A percentile compares a stretch with the other conserved stretches of the same genome.
Conservation (phyloP, 257 asterid species). For the Nemophila menziesii region DNA sequence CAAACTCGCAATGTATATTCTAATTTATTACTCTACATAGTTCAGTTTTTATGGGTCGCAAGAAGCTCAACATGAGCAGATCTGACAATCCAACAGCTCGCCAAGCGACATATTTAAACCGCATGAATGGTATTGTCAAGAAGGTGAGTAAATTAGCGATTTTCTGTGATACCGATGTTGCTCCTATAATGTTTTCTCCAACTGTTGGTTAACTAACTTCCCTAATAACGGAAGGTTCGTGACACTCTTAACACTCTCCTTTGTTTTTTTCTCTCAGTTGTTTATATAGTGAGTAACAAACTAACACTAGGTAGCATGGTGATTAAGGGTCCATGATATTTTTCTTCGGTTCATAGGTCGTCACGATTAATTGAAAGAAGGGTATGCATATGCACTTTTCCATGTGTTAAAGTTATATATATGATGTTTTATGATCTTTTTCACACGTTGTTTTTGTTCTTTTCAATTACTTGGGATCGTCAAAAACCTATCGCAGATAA, state of each 20-base stretch:
- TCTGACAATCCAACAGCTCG: conserved; percentile 41
- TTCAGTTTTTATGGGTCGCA: conserved; percentile 32
- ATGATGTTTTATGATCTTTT: neutral
- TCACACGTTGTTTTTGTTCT: neutral
- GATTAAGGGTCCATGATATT: conserved; percentile 48
- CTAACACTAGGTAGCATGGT: neutral
- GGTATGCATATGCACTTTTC: conserved; percentile 26
- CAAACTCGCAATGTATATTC: no score
- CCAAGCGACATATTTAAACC: conserved; percentile 38
- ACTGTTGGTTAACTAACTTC: conserved; percentile 35
- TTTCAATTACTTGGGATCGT: neutral
- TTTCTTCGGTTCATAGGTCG: conserved; percentile 45
- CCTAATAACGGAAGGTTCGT: conserved; percentile 48
- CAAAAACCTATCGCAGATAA: conserved; percentile 36
- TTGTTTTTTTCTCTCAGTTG: neutral
- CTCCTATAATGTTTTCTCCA: conserved; percentile 59
- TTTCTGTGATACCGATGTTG: conserved; percentile 53
- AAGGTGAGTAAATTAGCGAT: conserved; percentile 54
- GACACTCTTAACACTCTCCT: neutral
- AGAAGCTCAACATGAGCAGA: conserved; percentile 35
- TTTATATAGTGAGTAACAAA: neutral
- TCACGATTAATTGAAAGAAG: conserved; percentile 45
- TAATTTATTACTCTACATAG: conserved; percentile 10
- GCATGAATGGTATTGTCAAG: conserved; percentile 55
- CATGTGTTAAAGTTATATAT: neutral